Evolutionary conservation across 768 basidiomycete species (phyloP), one percentile per base, ranked within the genome.

Genomic region (Gloeopeniophorella convolvens): DNA sequence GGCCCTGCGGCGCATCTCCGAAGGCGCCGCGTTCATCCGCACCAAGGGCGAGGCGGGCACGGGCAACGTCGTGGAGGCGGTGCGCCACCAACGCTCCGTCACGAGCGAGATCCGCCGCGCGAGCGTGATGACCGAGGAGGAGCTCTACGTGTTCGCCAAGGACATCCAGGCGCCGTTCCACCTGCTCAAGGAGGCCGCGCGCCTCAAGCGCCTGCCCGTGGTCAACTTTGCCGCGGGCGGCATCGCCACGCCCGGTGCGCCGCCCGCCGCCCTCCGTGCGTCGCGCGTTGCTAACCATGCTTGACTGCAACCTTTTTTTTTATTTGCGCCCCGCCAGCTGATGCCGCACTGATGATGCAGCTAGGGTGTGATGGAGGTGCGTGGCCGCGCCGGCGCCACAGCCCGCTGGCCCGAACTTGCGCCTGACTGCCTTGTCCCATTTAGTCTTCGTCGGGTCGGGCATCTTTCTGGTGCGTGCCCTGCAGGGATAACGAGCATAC

Each of bases 281-380:
- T 18, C 36, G 15, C 8, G 60, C 50, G 50, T 24, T 48, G 15
- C n/a, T 18, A 30, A 16, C 26, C 34, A 33, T 32, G 30, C 23
- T 15, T 36, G 11, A 27, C 21, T 21, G 47, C 27, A 24, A 35
- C 33, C 20, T 43, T 52, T 44, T 18, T 48, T 51, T 15, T 57
- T 53, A 12, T 57, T 45, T 48, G 67, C 15, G 8, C 5, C 21
- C 18, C 12, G 30, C 36, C 32, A 82, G 92, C 89, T 58, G 95
- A 99, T 67, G 95, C 95, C 13, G 96, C 96, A 3, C 68, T 97
- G 56, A 96, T 97, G 95, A 98, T 98, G 94, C 92, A 95, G 63
- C 79, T 98, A 30, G 92, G 95, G 30, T 92, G 91, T 66, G 95
- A 95, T 63, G 92, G 94, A 73, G 87, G 93, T 93, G n/a, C n/a